Percentiles rank a stretch among this genome's conserved stretches.
phyloP scores from a whole-genome alignment of 2,329 filamentous ascomycete species.

The Fusarium armeniacum region DNA sequence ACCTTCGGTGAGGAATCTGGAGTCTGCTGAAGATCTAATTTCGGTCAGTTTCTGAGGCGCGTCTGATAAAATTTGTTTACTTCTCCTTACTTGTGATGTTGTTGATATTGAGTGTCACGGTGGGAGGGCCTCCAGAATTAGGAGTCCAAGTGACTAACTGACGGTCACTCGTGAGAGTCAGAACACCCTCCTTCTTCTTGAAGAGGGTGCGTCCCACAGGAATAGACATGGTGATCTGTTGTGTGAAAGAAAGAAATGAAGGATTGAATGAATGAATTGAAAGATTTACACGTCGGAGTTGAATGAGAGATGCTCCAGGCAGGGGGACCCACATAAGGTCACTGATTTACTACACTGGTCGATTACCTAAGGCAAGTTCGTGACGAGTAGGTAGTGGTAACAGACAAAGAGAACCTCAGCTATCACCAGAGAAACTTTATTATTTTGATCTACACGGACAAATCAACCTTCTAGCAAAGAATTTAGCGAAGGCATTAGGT shows the following conservation, averaged over 20 bases:
- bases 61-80: not conserved
- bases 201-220: conserved; percentile 80
- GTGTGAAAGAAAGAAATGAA: conserved; percentile 1
- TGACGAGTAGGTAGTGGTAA: no score
- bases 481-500: no score
- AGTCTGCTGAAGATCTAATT: conserved; percentile 90
- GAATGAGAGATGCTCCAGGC: conserved; percentile 4
- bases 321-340: conserved; percentile 24
- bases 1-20: conserved; percentile 90
- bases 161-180: conserved; percentile 81
- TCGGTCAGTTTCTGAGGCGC: conserved; percentile 12
- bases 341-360: conserved; percentile 17
- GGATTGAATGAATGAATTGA: not conserved
- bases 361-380: conserved; percentile 28
- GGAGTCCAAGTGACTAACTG: conserved; percentile 86
- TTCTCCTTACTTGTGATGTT: conserved; percentile 82
- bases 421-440: no score
- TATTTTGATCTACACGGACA: no score
- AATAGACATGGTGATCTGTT: conserved; percentile 63
- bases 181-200: conserved; percentile 94
- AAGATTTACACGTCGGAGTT: not conserved
- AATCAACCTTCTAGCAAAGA: no score
- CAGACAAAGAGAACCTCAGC: no score
- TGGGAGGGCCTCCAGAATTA: conserved; percentile 71
- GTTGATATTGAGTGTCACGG: conserved; percentile 77